Percentiles rank a stretch among this genome's conserved stretches.
Conservation (phyloP, 805 yeast species). For the Priceomyces carsonii region DNA sequence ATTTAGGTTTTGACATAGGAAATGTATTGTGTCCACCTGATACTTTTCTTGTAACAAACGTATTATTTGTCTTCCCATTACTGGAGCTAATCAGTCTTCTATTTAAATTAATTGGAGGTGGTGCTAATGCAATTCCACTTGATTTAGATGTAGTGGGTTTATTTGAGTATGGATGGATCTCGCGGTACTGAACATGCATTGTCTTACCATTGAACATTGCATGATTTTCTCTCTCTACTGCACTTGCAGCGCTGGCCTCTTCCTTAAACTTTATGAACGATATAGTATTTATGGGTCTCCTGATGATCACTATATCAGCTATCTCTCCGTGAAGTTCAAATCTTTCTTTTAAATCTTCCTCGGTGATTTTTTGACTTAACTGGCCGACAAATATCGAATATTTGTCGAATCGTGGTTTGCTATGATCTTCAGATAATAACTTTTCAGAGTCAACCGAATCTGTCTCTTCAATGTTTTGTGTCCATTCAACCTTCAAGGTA, state of each 20-base stretch:
- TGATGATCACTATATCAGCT: slow-evolving; percentile 54
- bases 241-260: slow-evolving; percentile 79
- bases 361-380: slow-evolving; percentile 54
- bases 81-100: slow-evolving; percentile 7
- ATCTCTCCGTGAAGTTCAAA: slow-evolving; percentile 71
- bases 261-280: slow-evolving; percentile 70
- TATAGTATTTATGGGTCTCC: slow-evolving; percentile 53
- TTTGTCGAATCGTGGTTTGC: slow-evolving; percentile 50
- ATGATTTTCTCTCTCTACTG: slow-evolving; percentile 84
- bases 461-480: slow-evolving; percentile 70
- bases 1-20: slow-evolving; percentile 12
- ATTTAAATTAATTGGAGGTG: slow-evolving; percentile 74
- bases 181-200: slow-evolving; percentile 84
- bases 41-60: not conserved
- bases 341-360: slow-evolving; percentile 54
- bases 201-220: slow-evolving; percentile 70
- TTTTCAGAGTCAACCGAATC: slow-evolving; percentile 11
- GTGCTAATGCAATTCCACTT: slow-evolving; percentile 57
- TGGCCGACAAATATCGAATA: slow-evolving; percentile 80
- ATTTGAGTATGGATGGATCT: slow-evolving; percentile 33
- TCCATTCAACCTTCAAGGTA: slow-evolving; percentile 76
- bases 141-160: slow-evolving; percentile 2
- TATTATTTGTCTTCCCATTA: slow-evolving; percentile 2
- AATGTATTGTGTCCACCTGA: slow-evolving; percentile 6
- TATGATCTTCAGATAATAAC: slow-evolving; percentile 3